These are phyloP conservation scores for Brettanomyces nanus DNA, from an alignment of 805 yeast genomes.

Conservation along the genomic window DNA sequence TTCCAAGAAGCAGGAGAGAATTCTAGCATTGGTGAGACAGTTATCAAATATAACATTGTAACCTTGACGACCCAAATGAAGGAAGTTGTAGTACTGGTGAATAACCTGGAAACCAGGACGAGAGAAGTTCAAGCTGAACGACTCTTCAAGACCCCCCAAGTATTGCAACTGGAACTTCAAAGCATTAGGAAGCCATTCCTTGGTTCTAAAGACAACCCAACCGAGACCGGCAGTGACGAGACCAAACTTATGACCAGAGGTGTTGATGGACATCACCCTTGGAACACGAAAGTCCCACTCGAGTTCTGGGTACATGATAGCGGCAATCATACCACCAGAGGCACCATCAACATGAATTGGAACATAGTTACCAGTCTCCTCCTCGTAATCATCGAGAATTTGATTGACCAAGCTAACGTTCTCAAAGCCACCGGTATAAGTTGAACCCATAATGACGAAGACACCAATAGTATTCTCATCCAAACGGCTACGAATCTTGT, in stretches of 20 bases:
- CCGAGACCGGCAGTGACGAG: constrained; percentile 87
- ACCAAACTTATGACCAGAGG: constrained; percentile 92
- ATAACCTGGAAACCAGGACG: constrained; percentile 90
- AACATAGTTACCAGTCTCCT: constrained; percentile 55
- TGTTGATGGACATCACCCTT: constrained; percentile 77
- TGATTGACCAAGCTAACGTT: constrained; percentile 52
- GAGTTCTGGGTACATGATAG: constrained; percentile 67
- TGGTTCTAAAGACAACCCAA: constrained; percentile 80
- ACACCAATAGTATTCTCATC: constrained; percentile 94
- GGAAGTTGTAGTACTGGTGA: constrained; percentile 77
- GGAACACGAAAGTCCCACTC: constrained; percentile 78
- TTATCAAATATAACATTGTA: constrained; percentile 51
- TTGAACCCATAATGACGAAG: constrained; percentile 82
- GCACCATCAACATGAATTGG: constrained; percentile 95
- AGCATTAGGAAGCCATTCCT: constrained; percentile 54
- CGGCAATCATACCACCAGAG: constrained; percentile 84
- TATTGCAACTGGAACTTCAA: constrained; percentile 73
- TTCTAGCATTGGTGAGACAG: constrained; percentile 66
- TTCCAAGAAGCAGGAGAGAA: constrained; percentile 54
- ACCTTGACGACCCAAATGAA: constrained; percentile 68
- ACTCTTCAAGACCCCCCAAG: constrained; percentile 82
- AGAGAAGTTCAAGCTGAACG: constrained; percentile 80
- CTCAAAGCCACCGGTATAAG: constrained; percentile 91
- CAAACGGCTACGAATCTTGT: constrained; percentile 50
- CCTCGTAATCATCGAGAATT: constrained; percentile 64